These are phyloP conservation scores for Clonostachys byssicola DNA, from an alignment of 2,329 filamentous ascomycete genomes.

Conservation along the genomic window DNA sequence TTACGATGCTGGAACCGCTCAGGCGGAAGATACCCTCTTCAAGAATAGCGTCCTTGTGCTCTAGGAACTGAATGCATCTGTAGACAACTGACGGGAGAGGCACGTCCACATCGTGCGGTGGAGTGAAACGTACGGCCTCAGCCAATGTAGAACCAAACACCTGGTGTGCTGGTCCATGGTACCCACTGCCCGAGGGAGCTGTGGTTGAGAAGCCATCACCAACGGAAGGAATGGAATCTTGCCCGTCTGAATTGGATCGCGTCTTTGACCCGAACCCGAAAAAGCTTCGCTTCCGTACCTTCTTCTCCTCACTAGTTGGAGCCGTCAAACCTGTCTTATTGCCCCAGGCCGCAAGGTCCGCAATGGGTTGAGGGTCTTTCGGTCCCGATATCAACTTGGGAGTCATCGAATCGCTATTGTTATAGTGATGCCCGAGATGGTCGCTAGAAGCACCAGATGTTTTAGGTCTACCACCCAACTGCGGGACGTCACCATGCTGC, in stretches of 20 bases:
- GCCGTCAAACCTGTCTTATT: constrained; percentile 58
- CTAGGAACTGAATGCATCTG: constrained; percentile 89
- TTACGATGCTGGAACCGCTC: constrained; percentile 93
- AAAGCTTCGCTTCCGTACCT: constrained; percentile 74
- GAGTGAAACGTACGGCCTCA: constrained; percentile 80
- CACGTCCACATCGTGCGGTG: constrained; percentile 67
- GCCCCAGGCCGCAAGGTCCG: constrained; percentile 82
- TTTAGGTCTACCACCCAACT: constrained; percentile 26
- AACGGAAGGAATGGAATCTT: constrained; percentile 44
- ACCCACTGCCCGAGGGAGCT: constrained; percentile 28
- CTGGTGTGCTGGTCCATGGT: constrained; percentile 54
- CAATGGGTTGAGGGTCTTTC: constrained; percentile 78
- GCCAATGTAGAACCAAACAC: constrained; percentile 83
- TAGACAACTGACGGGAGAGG: constrained; percentile 90
- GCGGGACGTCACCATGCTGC: constrained; percentile 46
- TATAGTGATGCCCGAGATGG: constrained; percentile 9
- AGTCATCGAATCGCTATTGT: constrained; percentile 28
- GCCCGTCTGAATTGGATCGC: constrained; percentile 52
- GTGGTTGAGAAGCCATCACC: constrained; percentile 42
- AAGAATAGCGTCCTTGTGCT: constrained; percentile 70
- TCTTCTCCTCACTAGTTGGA: constrained; percentile 66
- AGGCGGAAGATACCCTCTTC: constrained; percentile 97
- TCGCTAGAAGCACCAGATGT: constrained; percentile 26
- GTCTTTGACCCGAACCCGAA: constrained; percentile 64
- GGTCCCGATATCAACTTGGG: constrained; percentile 70